phyloP scores from a whole-genome alignment of 2,329 filamentous ascomycete species.

The Beauveria brongniartii region DNA sequence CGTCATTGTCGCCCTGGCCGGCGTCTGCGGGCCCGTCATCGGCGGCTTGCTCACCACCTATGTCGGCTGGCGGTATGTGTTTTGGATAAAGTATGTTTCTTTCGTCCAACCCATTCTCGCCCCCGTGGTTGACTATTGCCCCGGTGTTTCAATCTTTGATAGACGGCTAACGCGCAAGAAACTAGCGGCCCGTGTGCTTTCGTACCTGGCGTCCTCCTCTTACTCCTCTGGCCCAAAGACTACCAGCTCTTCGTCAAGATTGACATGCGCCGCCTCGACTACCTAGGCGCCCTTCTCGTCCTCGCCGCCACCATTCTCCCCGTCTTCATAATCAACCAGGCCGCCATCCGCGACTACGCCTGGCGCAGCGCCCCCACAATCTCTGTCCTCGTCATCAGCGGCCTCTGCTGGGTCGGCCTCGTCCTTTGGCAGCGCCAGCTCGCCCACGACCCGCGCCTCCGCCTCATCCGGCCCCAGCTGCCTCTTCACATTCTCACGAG shows the following conservation, averaged over 20 bases:
- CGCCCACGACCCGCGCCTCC: conserved; percentile 9
- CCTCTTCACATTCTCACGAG: conserved; percentile 15
- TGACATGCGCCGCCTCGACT: conserved; percentile 6
- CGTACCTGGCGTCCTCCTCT: background rate
- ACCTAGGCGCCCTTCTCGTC: conserved; percentile 13
- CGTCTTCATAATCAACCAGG: conserved; percentile 19
- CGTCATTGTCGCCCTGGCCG: conserved; percentile 16
- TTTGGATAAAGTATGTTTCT: conserved; percentile 17
- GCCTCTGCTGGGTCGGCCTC: conserved; percentile 15
- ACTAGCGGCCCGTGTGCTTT: conserved; percentile 9
- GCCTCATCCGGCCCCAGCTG: conserved; percentile 14
- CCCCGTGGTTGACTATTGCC: background rate
- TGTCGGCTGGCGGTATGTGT: conserved; percentile 14
- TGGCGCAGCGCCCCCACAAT: conserved; percentile 17
- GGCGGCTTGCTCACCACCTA: conserved; percentile 15
- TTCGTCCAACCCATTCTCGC: background rate
- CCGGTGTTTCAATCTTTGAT: background rate
- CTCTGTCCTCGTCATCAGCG: conserved; percentile 13
- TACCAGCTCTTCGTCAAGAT: conserved; percentile 11
- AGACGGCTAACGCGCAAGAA: no score
- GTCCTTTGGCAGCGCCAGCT: conserved; percentile 16
- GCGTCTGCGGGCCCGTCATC: conserved; percentile 16
- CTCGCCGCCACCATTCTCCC: conserved; percentile 16
- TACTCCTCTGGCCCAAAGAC: conserved; percentile 11
- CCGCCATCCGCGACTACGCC: conserved; percentile 15